Percentiles rank a stretch among this genome's conserved stretches.
These are phyloP conservation scores for Sporothrix euskadiensis DNA, from an alignment of 2,329 filamentous ascomycete species.

Conservation along the genomic window DNA sequence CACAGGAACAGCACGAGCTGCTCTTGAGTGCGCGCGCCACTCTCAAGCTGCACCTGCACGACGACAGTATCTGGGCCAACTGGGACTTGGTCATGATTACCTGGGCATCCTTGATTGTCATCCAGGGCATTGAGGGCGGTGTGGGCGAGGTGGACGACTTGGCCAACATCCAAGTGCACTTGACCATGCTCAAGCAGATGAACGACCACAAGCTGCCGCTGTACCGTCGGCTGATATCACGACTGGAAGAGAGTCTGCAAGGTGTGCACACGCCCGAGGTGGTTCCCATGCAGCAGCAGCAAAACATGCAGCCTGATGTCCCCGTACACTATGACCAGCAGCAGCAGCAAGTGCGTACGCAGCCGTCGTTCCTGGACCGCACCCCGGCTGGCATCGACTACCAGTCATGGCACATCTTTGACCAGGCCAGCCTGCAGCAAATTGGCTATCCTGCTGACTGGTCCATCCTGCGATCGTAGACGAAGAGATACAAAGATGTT, in stretches of 20 bases:
- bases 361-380: slow-evolving; percentile 1
- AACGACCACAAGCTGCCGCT: slow-evolving; percentile 25
- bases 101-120: slow-evolving; percentile 31
- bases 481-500: not conserved
- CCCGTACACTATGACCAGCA: not conserved
- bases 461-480: not conserved
- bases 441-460: slow-evolving; percentile 17
- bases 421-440: slow-evolving; percentile 31
- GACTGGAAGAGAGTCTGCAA: slow-evolving; percentile 28
- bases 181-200: slow-evolving; percentile 27
- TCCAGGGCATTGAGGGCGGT: slow-evolving; percentile 29
- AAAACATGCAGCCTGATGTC: not conserved
- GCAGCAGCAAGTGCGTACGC: not conserved
- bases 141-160: slow-evolving; percentile 29
- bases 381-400: slow-evolving; percentile 21
- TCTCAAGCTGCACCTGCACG: slow-evolving; percentile 30
- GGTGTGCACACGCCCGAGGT: slow-evolving; percentile 24
- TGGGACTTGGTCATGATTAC: slow-evolving; percentile 33
- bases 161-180: slow-evolving; percentile 29
- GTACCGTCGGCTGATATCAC: slow-evolving; percentile 24
- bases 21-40: slow-evolving; percentile 30
- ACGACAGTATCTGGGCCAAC: slow-evolving; percentile 32
- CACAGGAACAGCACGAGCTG: slow-evolving; percentile 31
- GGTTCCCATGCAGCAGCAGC: not conserved
- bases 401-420: slow-evolving; percentile 30